A percentile compares a stretch with the other conserved stretches of the same genome.
phyloP scores from a whole-genome alignment of 306 rosid genomes.

The Cicer cuneatum region DNA sequence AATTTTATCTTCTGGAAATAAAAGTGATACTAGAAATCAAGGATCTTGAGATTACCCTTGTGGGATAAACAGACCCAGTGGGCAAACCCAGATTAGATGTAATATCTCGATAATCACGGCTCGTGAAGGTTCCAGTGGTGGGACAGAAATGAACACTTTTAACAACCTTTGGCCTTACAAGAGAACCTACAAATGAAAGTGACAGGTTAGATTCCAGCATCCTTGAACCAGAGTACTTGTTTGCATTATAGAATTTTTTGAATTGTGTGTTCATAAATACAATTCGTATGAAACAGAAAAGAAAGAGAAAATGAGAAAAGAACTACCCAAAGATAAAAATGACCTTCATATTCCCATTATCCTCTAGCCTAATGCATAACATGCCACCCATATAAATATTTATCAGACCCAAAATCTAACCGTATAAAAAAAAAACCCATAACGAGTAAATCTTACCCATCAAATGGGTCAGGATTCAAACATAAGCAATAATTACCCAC shows the following conservation, averaged over 20 bases:
- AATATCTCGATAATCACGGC: slow-evolving; percentile 93
- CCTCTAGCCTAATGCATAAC: slow-evolving; percentile 20
- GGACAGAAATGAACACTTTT: slow-evolving; percentile 98
- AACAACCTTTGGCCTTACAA: slow-evolving; percentile 97
- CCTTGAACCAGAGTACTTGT: not conserved
- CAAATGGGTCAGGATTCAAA: not conserved
- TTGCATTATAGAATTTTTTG: not conserved
- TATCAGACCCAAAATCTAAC: not conserved
- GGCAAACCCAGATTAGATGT: slow-evolving; percentile 95
- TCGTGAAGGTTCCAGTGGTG: slow-evolving; percentile 67
- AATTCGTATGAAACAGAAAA: slow-evolving; percentile 14
- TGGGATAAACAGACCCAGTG: slow-evolving; percentile 94
- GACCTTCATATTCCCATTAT: slow-evolving; percentile 17
- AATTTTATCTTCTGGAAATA: slow-evolving; percentile 10
- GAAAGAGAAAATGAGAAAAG: not conserved
- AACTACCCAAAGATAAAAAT: not conserved
- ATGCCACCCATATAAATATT: slow-evolving; percentile 9
- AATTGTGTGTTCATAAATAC: slow-evolving; percentile 3
- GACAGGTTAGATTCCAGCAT: slow-evolving; percentile 35
- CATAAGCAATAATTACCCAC: not conserved
- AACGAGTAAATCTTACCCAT: not conserved
- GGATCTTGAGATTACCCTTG: slow-evolving; percentile 78
- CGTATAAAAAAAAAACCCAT: not conserved
- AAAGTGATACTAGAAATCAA: slow-evolving; percentile 37
- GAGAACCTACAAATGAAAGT: slow-evolving; percentile 72